Evolutionary conservation across 352 stramenopile genomes (phyloP), one percentile per base, ranked within the genome.

Genomic region (Globisporangium megalacanthum): DNA sequence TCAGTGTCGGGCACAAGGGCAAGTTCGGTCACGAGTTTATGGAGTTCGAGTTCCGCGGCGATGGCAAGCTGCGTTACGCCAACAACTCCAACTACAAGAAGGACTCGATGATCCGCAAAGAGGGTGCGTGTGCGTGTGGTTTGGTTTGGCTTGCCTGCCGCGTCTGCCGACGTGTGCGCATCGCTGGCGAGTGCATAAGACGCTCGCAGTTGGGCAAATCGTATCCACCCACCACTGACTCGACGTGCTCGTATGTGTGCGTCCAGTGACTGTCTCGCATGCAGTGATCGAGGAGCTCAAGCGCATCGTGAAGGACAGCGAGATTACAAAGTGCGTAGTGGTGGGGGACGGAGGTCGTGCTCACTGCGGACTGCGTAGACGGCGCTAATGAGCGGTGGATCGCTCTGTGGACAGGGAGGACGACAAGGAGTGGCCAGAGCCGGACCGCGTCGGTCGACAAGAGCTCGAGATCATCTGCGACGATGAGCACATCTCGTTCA

Each of bases 31-130:
- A 98, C 69, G 94, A 98, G 70, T 98, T 98, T 65, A 97, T 98
- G 90, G 95, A 99, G 77, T 98, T 99, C 64, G 94, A 99, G 69
- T 95, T 99, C 52, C 84, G 75, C 41, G 78, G 88, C 15, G 87
- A 94, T 60, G 88, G 86, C 41, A 95, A 89, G 63, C 77, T 99
- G 31, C 84, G 94, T 39, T 99, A 99, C 64, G 94, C 94, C 33
- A 99, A 99, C 77, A 98, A 98, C 74, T 98, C 91, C 44, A 98
- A 98, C 79, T 99, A 99, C 75, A 98, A 98, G 73, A 96, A 97
- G 60, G 95, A 97, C 66, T 92, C 86, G 8, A 98, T 98, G 79
- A 99, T 99, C 70, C 82, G 93, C 39, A 98, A 98, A 81, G 92
- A 99, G 89, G 85, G 89, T 97, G 15, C 15, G n/a, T 25, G 6